Evolutionary conservation across 805 yeast genomes (phyloP), one percentile per base, ranked within the genome.

Genomic region (Ogataea neopini): DNA sequence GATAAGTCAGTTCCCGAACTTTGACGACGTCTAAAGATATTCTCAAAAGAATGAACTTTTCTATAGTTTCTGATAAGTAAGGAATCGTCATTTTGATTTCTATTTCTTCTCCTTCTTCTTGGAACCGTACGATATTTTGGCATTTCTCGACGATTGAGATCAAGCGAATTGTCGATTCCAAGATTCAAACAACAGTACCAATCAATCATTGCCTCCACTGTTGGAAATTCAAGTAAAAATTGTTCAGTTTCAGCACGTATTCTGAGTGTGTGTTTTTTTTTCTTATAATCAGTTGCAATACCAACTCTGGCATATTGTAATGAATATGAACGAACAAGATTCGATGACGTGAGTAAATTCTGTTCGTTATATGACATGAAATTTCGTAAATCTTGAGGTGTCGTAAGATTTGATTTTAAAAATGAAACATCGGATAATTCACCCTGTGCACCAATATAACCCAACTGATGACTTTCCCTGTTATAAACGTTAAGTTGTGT

Each of bases 301-400:
- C 99, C 99, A 38, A 88, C 68, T 57, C 76, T 82, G 10, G 94
- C 91, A 67, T 84, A 83, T 66, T 94, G 98, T 32, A 92, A 72
- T 1, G 96, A 82, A 64, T 81, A 91, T 0, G 89, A 79, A 52
- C 83, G 74, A n/a, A 77, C 56, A 25, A 86, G 62, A 42, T 64
- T 74, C 7, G 57, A 50, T 15, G 64, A 54, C 7, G 63, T 53
- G n/a, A 75, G 47, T 30, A 63, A 60, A 17, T 60, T 60, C 19
- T 48, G 43, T 18, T 55, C 54, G 32, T 49, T 52, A 44, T 50
- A 62, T 17, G 44, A 51, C 15, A 45, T 36, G 19, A 55, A 43
- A 9, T 63, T 58, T n/a, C 56, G 52, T 19, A 66, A 45, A 44
- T 69, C 73, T 2, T 48, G 46, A 9, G 50, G 49, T 0, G 60